Conservation (phyloP, 148 eudicot genomes). For the Spergularia bocconei region DNA sequence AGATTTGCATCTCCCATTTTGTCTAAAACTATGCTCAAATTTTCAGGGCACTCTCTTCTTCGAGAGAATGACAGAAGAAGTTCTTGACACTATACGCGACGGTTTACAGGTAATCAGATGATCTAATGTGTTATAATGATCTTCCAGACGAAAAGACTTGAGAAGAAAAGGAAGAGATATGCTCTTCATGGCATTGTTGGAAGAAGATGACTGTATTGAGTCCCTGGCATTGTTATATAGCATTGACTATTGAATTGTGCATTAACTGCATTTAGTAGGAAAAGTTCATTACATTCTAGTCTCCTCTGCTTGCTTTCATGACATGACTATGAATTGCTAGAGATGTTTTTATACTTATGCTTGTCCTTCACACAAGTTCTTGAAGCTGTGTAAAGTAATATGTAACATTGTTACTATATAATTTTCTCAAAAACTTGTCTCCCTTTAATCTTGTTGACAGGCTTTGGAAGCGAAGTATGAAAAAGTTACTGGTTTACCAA, state of each 20-base stretch:
- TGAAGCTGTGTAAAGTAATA: background rate
- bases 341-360: background rate
- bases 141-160: no score
- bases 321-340: background rate
- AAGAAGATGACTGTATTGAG: no score
- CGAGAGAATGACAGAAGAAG: slow-evolving; percentile 84
- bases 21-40: slow-evolving; percentile 16
- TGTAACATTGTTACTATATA: no score
- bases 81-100: slow-evolving; percentile 63
- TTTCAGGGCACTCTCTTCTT: slow-evolving; percentile 89
- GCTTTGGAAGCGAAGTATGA: slow-evolving; percentile 72
- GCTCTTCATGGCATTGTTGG: no score
- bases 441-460: slow-evolving; percentile 31
- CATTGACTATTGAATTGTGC: no score
- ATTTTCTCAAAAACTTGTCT: background rate
- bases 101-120: slow-evolving; percentile 61
- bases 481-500: slow-evolving; percentile 57
- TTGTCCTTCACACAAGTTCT: background rate
- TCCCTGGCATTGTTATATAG: no score
- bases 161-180: no score
- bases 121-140: background rate
- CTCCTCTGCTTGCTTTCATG: no score
- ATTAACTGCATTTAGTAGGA: no score
- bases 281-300: no score
- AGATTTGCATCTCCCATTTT: slow-evolving; percentile 2